Conservation (phyloP, 768 basidiomycete species). For the Omphalotus guepiniiformis region DNA sequence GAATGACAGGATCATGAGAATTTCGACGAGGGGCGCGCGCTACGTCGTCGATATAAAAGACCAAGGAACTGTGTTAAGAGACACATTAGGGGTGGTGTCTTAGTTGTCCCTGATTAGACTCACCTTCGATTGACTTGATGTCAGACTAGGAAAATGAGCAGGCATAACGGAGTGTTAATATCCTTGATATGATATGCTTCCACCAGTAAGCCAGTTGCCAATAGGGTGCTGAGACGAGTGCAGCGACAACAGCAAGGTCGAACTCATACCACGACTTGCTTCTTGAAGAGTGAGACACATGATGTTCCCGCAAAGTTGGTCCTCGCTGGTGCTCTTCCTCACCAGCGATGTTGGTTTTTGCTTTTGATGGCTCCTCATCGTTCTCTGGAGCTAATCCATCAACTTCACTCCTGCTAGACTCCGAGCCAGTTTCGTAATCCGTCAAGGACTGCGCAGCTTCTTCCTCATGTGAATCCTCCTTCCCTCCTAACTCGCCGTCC, state of each 20-base stretch:
- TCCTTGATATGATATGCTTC: conserved; percentile 77
- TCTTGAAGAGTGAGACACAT: conserved; percentile 13
- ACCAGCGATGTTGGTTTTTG: too few species aligned
- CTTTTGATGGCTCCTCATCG: not conserved
- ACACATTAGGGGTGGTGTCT: too few species aligned
- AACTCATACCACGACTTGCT: conserved; percentile 63
- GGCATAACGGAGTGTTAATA: conserved; percentile 55
- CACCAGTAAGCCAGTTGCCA: conserved; percentile 77
- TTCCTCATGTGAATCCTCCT: conserved; percentile 8
- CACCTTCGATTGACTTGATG: conserved; percentile 82
- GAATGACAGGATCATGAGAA: too few species aligned
- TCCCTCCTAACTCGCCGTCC: not conserved
- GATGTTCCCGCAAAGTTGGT: not conserved
- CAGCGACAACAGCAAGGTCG: conserved; percentile 66
- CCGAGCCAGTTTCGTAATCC: conserved; percentile 23
- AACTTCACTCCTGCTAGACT: conserved; percentile 19
- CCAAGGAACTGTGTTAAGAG: too few species aligned
- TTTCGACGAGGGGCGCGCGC: too few species aligned
- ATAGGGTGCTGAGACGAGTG: conserved; percentile 71
- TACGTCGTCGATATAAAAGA: too few species aligned
- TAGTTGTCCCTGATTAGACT: too few species aligned
- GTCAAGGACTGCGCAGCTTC: conserved; percentile 13
- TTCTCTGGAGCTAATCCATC: not conserved
- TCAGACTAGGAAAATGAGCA: conserved; percentile 75
- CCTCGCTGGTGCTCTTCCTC: not conserved